Conservation (phyloP, 768 basidiomycete species). For the Paxillus involutus region DNA sequence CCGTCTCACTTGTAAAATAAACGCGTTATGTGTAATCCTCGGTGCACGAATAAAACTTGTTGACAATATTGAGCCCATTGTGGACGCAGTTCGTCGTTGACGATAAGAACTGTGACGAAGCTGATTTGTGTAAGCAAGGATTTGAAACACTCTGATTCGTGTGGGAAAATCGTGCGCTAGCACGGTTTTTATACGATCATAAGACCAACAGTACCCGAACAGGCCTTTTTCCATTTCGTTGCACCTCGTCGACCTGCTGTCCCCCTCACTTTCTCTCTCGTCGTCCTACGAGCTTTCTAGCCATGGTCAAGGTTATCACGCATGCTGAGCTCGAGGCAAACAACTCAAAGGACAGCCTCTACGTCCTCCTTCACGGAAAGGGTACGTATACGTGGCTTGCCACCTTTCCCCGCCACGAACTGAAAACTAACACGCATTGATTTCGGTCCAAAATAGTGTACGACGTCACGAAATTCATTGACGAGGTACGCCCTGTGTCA, state of each 20-base stretch:
- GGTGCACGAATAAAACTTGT: no score
- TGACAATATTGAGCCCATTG: no score
- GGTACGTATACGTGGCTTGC: slow-evolving; percentile 42
- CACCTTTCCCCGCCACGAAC: not conserved
- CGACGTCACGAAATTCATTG: slow-evolving; percentile 89
- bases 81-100: no score
- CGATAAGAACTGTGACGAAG: no score
- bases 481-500: slow-evolving; percentile 63
- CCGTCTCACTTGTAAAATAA: not conserved
- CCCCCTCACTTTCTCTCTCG: slow-evolving; percentile 14
- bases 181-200: slow-evolving; percentile 7
- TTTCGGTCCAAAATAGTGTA: slow-evolving; percentile 61
- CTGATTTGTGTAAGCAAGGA: no score
- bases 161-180: slow-evolving; percentile 5
- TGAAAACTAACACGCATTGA: not conserved
- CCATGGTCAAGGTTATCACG: slow-evolving; percentile 56
- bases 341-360: slow-evolving; percentile 73
- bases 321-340: slow-evolving; percentile 78
- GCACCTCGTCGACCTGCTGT: slow-evolving; percentile 26
- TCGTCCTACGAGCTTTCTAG: slow-evolving; percentile 16
- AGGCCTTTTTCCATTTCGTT: slow-evolving; percentile 16
- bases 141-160: not conserved
- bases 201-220: not conserved
- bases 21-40: not conserved
- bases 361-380: slow-evolving; percentile 82